Conservation (phyloP, 352 stramenopile genomes). For the Poterioochromonas sp. region DNA sequence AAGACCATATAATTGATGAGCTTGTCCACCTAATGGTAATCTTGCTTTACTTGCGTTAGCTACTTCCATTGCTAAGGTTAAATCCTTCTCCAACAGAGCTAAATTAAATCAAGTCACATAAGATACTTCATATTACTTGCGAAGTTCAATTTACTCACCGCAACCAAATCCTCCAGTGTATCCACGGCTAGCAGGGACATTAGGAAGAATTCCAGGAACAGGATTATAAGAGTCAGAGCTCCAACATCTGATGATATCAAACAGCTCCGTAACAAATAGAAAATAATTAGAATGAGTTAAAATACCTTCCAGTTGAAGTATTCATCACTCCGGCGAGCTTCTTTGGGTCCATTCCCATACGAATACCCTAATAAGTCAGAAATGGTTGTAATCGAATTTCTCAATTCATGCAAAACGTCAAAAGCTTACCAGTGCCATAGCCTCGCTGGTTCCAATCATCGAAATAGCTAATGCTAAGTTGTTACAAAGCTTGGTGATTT, state of each 20-base stretch:
- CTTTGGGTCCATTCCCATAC: slow-evolving; percentile 83
- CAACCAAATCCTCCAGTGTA: slow-evolving; percentile 76
- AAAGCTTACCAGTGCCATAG: slow-evolving; percentile 72
- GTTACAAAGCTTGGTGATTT: slow-evolving; percentile 88
- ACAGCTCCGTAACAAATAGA: background rate
- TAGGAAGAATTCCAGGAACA: slow-evolving; percentile 77
- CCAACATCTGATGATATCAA: slow-evolving; percentile 62
- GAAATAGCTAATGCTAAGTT: slow-evolving; percentile 92
- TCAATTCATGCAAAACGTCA: no score
- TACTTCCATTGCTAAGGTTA: slow-evolving; percentile 80
- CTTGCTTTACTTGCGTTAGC: slow-evolving; percentile 57
- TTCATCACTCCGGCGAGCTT: slow-evolving; percentile 89
- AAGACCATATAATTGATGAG: slow-evolving; percentile 51
- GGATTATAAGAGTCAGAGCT: slow-evolving; percentile 89
- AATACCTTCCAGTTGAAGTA: slow-evolving; percentile 74
- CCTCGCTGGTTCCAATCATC: slow-evolving; percentile 89
- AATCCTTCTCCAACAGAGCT: slow-evolving; percentile 89
- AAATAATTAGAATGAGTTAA: background rate
- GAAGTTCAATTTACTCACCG: no score
- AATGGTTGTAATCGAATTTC: background rate
- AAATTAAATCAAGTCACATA: slow-evolving; percentile 69
- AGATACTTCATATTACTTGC: no score
- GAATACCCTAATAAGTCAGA: slow-evolving; percentile 54
- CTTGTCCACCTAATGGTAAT: slow-evolving; percentile 46
- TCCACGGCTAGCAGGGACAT: slow-evolving; percentile 68